Evolutionary conservation across 129 eudicot species (phyloP), one percentile per base, ranked within the genome.

Genomic region (Calendula officinalis): DNA sequence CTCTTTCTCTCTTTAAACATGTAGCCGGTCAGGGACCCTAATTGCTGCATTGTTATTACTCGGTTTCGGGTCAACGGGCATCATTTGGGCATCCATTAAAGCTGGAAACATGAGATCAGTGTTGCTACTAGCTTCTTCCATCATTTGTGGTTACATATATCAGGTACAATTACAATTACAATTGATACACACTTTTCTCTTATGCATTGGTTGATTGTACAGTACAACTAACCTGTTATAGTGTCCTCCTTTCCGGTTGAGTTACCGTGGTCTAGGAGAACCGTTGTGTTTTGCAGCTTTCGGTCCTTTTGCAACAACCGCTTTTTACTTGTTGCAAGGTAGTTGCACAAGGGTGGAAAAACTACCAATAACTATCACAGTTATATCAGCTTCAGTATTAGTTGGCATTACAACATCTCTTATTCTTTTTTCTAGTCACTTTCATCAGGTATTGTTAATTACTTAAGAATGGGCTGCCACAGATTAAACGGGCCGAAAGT

Each of bases 191-290:
- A 36, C 45, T 39, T 11, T 63, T 8, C 37, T 10, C 2, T 36
- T 44, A 17, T 22, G 53, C 70, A 35, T 54, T 42, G 39, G 4
- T 32, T 42, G 40, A 67, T 63, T 34, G 49, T 54, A 35, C 30
- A 17, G 17, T 61, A 41, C 40, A 32, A 38, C 64, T 64, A 49
- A 65, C 52, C 16, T 27, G 15, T 41, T 84, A 64, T 65, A 92
- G 96, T 92, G 91, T 60, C 99, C 99, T n/a, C 96, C 96, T 11
- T 88, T 83, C 78, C 91, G 99, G 70, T 83, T 92, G 72, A 83
- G 99, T 66, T 92, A 92, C 82, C 73, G 67, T 45, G 99, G 99
- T 61, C 56, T 92, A 5, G 99, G 96, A 67, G 96, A 88, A 62
- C 99, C 99, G 39, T 79, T 92, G 50, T 80, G 88, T 79, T 88